Evolutionary conservation across 805 yeast species (phyloP).

Genomic region (Torulaspora quercuum): DNA sequence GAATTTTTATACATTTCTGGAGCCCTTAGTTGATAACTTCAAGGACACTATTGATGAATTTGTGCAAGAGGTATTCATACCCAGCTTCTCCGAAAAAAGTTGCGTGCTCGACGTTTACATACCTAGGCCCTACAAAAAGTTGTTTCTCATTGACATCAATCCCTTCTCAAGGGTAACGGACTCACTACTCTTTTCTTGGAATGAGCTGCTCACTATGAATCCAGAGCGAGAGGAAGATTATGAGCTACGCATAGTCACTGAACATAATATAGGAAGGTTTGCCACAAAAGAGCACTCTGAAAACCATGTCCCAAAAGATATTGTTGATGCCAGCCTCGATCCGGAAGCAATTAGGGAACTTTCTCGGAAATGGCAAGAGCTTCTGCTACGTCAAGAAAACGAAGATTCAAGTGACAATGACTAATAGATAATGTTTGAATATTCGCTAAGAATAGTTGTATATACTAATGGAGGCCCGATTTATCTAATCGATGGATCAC

Average conservation of each 20-base stretch:
- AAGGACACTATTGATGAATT: conserved; percentile 50
- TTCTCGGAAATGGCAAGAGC: conserved; percentile 55
- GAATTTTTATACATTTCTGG: conserved; percentile 72
- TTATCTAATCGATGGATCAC: conserved; percentile 14
- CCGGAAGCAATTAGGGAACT: conserved; percentile 67
- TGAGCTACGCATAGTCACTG: conserved; percentile 63
- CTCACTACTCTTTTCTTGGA: conserved; percentile 77
- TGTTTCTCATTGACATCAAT: conserved; percentile 78
- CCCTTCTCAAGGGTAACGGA: conserved; percentile 81
- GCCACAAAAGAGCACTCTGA: conserved; percentile 81
- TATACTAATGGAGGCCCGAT: background rate
- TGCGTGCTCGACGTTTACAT: conserved; percentile 80
- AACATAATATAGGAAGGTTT: conserved; percentile 70
- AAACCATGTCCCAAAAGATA: conserved; percentile 86
- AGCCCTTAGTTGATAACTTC: conserved; percentile 48
- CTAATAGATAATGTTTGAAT: too few species aligned
- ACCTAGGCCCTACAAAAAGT: conserved; percentile 66
- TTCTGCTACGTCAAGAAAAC: conserved; percentile 31
- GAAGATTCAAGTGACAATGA: conserved; percentile 14
- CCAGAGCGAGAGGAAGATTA: conserved; percentile 35
- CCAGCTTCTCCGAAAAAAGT: conserved; percentile 50
- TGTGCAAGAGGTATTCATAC: conserved; percentile 45
- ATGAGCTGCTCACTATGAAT: conserved; percentile 50
- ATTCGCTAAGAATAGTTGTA: too few species aligned
- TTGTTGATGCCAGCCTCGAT: conserved; percentile 76